phyloP scores from a whole-genome alignment of 106 monocot species.

The Hemerocallis citrina region DNA sequence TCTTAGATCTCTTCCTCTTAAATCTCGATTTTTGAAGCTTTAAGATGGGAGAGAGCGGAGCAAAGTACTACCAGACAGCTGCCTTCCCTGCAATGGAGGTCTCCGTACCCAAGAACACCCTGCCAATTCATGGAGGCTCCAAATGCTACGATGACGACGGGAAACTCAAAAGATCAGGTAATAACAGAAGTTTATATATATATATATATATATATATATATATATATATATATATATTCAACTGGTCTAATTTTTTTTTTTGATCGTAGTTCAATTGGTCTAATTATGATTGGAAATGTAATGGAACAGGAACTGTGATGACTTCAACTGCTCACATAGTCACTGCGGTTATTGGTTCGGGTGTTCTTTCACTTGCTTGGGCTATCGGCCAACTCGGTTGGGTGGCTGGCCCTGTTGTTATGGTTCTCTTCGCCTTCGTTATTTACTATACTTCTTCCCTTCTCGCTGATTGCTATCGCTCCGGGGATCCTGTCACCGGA shows the following conservation, averaged over 20 bases:
- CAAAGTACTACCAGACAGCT: background rate
- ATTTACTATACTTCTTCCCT: constrained; percentile 55
- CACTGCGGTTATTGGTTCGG: constrained; percentile 70
- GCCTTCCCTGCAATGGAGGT: constrained; percentile 10
- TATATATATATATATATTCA: too few species aligned
- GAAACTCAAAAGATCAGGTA: constrained; percentile 51
- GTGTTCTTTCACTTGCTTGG: constrained; percentile 62
- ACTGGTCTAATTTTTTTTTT: too few species aligned
- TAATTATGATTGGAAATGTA: too few species aligned
- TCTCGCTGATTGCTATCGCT: constrained; percentile 56
- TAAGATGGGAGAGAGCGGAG: background rate
- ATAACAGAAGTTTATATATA: too few species aligned
- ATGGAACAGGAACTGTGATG: constrained; percentile 29
- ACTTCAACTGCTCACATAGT: constrained; percentile 63
- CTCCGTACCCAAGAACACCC: background rate
- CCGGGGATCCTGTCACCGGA: constrained; percentile 41
- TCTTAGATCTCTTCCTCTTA: too few species aligned
- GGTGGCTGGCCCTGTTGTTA: constrained; percentile 49
- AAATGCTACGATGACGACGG: constrained; percentile 65
- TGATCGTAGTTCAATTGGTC: too few species aligned
- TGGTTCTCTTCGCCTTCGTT: constrained; percentile 50
- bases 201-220: too few species aligned
- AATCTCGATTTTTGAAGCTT: too few species aligned
- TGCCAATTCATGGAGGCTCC: constrained; percentile 6
- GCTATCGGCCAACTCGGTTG: constrained; percentile 62